phyloP scores from a whole-genome alignment of 345 rosid species.

The Eutrema heterophyllum region DNA sequence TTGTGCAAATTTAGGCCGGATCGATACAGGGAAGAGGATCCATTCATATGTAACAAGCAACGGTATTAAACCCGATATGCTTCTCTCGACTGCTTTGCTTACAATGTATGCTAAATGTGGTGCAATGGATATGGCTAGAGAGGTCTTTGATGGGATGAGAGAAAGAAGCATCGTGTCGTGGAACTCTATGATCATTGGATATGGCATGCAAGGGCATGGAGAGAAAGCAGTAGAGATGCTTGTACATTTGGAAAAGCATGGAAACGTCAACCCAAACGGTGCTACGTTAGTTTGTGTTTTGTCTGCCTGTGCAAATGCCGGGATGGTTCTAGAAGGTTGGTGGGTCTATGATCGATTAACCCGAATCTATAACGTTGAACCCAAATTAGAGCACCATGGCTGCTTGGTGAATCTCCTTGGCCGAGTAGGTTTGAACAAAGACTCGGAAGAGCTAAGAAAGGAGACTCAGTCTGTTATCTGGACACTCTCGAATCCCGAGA shows the following conservation, averaged over 20 bases:
- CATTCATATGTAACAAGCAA: conserved; percentile 44
- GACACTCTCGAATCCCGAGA: conserved; percentile 28
- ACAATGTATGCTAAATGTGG: conserved; percentile 49
- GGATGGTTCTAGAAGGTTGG: conserved; percentile 68
- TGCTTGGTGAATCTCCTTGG: conserved; percentile 54
- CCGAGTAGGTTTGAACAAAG: conserved; percentile 41
- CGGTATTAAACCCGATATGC: conserved; percentile 34
- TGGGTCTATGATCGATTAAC: conserved; percentile 53
- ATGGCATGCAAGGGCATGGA: conserved; percentile 52
- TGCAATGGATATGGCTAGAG: conserved; percentile 39
- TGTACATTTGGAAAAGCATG: conserved; percentile 45
- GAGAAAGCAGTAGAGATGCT: conserved; percentile 51
- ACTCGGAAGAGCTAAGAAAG: conserved; percentile 33
- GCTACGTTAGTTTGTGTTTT: conserved; percentile 51
- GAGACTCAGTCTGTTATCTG: conserved; percentile 36
- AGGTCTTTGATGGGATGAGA: conserved; percentile 39
- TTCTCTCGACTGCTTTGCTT: conserved; percentile 57
- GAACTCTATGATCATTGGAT: conserved; percentile 66
- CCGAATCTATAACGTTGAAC: conserved; percentile 45
- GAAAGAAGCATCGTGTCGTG: conserved; percentile 44
- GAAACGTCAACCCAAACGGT: conserved; percentile 38
- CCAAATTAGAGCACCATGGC: conserved; percentile 55
- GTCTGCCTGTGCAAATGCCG: conserved; percentile 48
- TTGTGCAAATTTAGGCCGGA: conserved; percentile 42
- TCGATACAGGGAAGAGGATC: conserved; percentile 45